phyloP scores from a whole-genome alignment of 2,329 filamentous ascomycete genomes.

The Acarospora socialis region DNA sequence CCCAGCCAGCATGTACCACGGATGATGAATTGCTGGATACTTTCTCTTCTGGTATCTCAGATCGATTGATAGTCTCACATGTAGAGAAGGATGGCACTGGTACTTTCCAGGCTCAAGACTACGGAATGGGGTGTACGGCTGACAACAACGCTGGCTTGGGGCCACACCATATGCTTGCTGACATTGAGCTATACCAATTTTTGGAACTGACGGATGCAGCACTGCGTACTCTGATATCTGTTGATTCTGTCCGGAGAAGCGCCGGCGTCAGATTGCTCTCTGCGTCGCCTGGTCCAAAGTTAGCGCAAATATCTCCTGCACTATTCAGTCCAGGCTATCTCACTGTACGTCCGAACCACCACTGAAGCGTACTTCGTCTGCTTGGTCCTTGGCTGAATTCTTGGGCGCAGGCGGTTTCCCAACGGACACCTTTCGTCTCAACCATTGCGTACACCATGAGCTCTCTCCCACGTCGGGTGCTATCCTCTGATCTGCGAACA shows the following conservation, averaged over 20 bases:
- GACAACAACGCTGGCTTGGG: too few relatives aligned
- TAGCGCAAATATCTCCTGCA: constrained; percentile 5
- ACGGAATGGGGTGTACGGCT: too few relatives aligned
- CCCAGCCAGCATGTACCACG: too few relatives aligned
- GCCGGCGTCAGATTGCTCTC: constrained; percentile 1
- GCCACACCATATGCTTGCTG: too few relatives aligned
- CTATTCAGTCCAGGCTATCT: constrained; percentile 8
- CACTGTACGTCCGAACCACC: constrained; percentile 1
- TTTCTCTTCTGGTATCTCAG: too few relatives aligned
- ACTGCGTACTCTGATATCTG: constrained; percentile 6
- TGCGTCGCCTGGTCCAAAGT: constrained; percentile 4
- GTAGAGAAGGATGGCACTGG: too few relatives aligned
- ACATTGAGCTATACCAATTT: constrained; percentile 1
- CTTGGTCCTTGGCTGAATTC: too few relatives aligned
- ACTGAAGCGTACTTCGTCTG: too few relatives aligned
- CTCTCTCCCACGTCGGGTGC: constrained; percentile 1
- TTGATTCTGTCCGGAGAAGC: not conserved
- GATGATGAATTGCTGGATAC: too few relatives aligned
- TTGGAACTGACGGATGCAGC: constrained; percentile 4
- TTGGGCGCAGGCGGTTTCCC: constrained; percentile 5
- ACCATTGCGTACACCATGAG: constrained; percentile 4
- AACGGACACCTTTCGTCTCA: constrained; percentile 1
- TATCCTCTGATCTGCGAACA: constrained; percentile 1
- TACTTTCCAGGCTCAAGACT: too few relatives aligned
- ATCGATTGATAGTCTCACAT: too few relatives aligned